A percentile compares a stretch with the other conserved stretches of the same genome.
Conservation (phyloP, 2,329 filamentous ascomycete genomes). For the Alternaria metachromatica region DNA sequence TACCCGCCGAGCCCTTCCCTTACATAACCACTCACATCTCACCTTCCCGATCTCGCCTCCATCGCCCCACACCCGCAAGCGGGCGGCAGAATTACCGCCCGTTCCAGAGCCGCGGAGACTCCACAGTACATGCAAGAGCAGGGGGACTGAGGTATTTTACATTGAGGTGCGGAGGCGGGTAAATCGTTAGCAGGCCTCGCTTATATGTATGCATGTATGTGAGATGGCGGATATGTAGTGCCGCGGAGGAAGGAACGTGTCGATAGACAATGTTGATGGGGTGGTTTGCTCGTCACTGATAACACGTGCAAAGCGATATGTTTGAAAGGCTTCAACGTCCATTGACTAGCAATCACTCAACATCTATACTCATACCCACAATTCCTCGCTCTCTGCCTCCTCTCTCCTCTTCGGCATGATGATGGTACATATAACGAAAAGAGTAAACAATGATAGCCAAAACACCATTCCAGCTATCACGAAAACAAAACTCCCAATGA, state of each 20-base stretch:
- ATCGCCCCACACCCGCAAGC: background rate
- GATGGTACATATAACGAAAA: background rate
- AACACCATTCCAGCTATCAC: background rate
- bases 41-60: background rate
- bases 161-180: background rate
- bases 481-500: background rate
- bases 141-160: background rate
- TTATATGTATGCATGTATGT: background rate
- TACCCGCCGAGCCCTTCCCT: background rate
- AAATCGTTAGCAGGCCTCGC: background rate
- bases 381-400: background rate
- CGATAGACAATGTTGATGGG: background rate
- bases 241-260: background rate
- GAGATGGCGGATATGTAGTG: background rate
- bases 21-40: background rate
- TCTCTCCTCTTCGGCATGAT: background rate
- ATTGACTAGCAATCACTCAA: background rate
- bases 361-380: background rate
- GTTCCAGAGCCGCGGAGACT: background rate
- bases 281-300: background rate
- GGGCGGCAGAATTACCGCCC: too few relatives aligned
- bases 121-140: background rate
- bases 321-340: background rate
- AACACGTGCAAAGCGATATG: too few relatives aligned
- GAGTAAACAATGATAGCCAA: background rate